Percentiles rank a stretch among this genome's conserved stretches.
phyloP scores from a whole-genome alignment of 768 basidiomycete genomes.

The Boletus coccyginus region DNA sequence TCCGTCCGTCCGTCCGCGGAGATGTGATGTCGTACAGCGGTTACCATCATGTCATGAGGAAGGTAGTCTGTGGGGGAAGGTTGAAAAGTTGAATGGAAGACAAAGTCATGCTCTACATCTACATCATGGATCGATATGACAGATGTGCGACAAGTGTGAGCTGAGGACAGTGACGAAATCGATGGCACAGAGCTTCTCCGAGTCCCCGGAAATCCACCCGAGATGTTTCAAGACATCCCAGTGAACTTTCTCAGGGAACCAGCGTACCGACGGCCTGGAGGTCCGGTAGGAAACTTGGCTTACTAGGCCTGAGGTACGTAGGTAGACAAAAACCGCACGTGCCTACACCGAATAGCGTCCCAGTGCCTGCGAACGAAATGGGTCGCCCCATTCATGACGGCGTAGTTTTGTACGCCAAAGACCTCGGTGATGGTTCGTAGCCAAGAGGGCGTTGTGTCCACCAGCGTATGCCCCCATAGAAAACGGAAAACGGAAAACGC shows the following conservation, averaged over 20 bases:
- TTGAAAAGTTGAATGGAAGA: too few relatives aligned
- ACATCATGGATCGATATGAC: neutral
- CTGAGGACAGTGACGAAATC: neutral
- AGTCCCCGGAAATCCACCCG: too few relatives aligned
- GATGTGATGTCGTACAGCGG: neutral
- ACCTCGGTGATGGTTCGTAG: neutral
- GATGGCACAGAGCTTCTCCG: too few relatives aligned
- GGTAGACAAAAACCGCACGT: too few relatives aligned
- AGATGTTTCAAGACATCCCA: neutral
- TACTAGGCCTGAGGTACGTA: too few relatives aligned
- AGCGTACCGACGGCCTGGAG: neutral
- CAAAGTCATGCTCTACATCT: too few relatives aligned
- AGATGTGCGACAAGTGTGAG: neutral
- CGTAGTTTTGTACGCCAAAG: neutral
- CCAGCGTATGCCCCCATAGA: neutral
- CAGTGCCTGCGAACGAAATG: neutral
- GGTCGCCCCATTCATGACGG: neutral
- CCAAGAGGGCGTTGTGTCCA: neutral
- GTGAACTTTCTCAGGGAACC: neutral
- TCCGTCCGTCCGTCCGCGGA: neutral
- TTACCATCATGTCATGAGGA: neutral
- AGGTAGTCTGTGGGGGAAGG: too few relatives aligned
- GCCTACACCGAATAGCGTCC: neutral
- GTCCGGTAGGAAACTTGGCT: neutral
- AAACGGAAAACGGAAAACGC: slow-evolving; percentile 31